A percentile compares a stretch with the other conserved stretches of the same genome.
phyloP scores from a whole-genome alignment of 2,329 filamentous ascomycete genomes.

The Apiospora sp. region DNA sequence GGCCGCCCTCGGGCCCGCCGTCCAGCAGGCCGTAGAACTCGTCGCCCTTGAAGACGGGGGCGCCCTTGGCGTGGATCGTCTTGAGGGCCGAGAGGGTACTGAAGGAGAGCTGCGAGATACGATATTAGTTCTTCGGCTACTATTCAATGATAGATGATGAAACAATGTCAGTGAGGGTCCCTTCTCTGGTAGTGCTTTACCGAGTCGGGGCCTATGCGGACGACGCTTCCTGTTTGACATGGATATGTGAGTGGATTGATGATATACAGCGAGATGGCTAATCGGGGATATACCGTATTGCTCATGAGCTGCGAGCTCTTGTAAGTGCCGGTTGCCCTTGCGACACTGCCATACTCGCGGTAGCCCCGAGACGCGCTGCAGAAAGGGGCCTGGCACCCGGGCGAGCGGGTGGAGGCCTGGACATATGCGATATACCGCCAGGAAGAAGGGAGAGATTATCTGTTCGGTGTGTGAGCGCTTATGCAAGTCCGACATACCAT shows the following conservation, averaged over 20 bases:
- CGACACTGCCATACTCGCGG: constrained; percentile 24
- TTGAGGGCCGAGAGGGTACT: constrained; percentile 25
- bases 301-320: constrained; percentile 21
- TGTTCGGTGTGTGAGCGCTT: not conserved
- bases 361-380: constrained; percentile 24
- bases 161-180: too few relatives aligned
- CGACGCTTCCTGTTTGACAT: not conserved
- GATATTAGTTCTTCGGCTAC: too few relatives aligned
- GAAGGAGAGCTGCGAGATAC: constrained; percentile 16
- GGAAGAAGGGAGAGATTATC: not conserved
- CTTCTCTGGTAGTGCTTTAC: not conserved
- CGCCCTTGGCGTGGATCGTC: constrained; percentile 24
- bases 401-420: constrained; percentile 23
- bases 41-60: constrained; percentile 25
- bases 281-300: constrained; percentile 5
- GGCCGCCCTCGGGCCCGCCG: constrained; percentile 24
- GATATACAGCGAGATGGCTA: too few relatives aligned
- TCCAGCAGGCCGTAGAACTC: constrained; percentile 26
- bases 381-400: constrained; percentile 19
- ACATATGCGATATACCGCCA: constrained; percentile 21
- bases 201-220: not conserved
- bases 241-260: not conserved
- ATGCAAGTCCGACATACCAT: not conserved
- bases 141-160: too few relatives aligned
- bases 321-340: constrained; percentile 20